Evolutionary conservation across 345 rosid genomes (phyloP), one percentile per base, ranked within the genome.

Genomic region (Excoecaria cochinchinensis): DNA sequence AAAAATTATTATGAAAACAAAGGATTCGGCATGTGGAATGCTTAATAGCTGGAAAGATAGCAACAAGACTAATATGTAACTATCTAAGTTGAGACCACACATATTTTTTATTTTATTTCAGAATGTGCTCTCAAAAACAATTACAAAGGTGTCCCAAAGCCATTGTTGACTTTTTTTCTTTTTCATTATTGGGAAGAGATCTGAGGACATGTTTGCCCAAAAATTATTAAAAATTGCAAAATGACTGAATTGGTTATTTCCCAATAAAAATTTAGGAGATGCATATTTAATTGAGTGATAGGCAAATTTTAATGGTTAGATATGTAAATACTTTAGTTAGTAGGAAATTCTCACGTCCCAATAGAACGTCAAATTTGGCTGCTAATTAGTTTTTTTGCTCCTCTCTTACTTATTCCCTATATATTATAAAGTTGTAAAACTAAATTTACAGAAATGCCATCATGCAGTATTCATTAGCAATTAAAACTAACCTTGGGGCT

Each of bases 401-500:
- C 19, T 56, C 5, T 16, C 13, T 57, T n/a, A 58, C 22, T 21
- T 3, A 21, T 58, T 8, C 21, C 31, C 3, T 1, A 6, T 4
- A 15, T 31, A 62, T 38, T 62, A 31, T 31, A 36, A 24, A 24
- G 17, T 36, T 39, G 1, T 64, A 9, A 16, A 15, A 64, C 15
- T 40, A 14, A 38, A 19, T 39, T 16, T 39, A 64, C 11, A 64
- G 11, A 17, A 64, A 39, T 40, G 68, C 11, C 48, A 38, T 64
- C 12, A 60, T 7, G 25, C 42, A 38, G 9, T 7, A 65, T 65
- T n/a, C 14, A 44, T 65, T 40, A 59, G 42, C 44, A 55, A 38
- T 12, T 25, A 77, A 65, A 12, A 62, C 82, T 5, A 57, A 93
- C 97, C 98, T 95, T 91, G 17, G 99, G 99, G 68, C 86, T 86